These are phyloP conservation scores for Chamaecrista fasciculata DNA, from an alignment of 306 rosid species.

Conservation along the genomic window DNA sequence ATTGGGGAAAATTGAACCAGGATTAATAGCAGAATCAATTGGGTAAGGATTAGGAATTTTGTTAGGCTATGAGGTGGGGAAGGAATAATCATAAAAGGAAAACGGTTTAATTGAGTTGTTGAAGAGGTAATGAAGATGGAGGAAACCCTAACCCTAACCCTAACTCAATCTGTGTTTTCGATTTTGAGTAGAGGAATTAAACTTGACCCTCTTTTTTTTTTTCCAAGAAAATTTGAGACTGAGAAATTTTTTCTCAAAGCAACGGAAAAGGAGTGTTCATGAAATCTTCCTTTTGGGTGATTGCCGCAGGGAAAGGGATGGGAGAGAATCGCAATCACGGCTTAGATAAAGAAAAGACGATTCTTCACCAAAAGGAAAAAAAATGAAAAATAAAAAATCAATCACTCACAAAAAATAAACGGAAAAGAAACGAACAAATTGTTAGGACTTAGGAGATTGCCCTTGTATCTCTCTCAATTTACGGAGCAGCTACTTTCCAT, in stretches of 20 bases:
- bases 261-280: slow-evolving; percentile 13
- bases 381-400: too few species aligned
- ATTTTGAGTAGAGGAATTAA: slow-evolving; percentile 1
- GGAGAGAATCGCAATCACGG: slow-evolving; percentile 24
- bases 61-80: slow-evolving; percentile 23
- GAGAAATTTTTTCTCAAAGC: slow-evolving; percentile 1
- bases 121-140: not conserved
- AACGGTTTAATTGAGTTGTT: not conserved
- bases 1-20: slow-evolving; percentile 24
- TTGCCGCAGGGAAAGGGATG: not conserved
- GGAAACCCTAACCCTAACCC: slow-evolving; percentile 32
- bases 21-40: slow-evolving; percentile 25
- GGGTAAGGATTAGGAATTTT: slow-evolving; percentile 37
- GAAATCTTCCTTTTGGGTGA: slow-evolving; percentile 23
- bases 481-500: slow-evolving; percentile 28
- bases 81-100: slow-evolving; percentile 53
- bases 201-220: not conserved
- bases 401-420: too few species aligned
- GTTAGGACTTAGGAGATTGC: slow-evolving; percentile 8
- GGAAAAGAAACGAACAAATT: too few species aligned
- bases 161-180: not conserved
- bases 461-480: slow-evolving; percentile 30
- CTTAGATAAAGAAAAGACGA: slow-evolving; percentile 15
- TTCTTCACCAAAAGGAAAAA: not conserved
- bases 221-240: not conserved